phyloP scores from a whole-genome alignment of 768 basidiomycete species.

The Kwoniella heveanensis region DNA sequence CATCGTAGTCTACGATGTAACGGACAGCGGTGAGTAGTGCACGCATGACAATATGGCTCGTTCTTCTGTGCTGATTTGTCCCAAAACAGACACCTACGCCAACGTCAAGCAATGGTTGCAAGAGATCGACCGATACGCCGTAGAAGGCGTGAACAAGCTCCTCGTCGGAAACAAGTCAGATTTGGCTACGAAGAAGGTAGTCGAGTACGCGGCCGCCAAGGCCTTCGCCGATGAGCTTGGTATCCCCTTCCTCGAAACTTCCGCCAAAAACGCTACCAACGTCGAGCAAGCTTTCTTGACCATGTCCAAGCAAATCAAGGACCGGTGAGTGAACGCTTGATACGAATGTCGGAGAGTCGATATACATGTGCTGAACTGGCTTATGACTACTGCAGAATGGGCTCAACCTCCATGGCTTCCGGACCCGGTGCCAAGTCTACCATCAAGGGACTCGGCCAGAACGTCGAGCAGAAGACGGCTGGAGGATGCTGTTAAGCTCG shows the following conservation, averaged over 20 bases:
- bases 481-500: slow-evolving; percentile 53
- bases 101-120: slow-evolving; percentile 96
- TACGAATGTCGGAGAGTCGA: too few species aligned
- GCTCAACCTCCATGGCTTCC: slow-evolving; percentile 52
- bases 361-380: too few species aligned
- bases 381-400: slow-evolving; percentile 48
- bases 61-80: neutral
- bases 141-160: slow-evolving; percentile 98
- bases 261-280: slow-evolving; percentile 93
- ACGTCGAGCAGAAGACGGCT: slow-evolving; percentile 54
- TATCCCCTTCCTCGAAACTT: slow-evolving; percentile 96
- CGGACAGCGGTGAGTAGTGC: slow-evolving; percentile 43
- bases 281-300: slow-evolving; percentile 99
- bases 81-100: slow-evolving; percentile 33
- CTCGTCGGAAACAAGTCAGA: slow-evolving; percentile 98
- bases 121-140: slow-evolving; percentile 98
- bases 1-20: slow-evolving; percentile 59
- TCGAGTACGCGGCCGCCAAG: slow-evolving; percentile 54
- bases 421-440: slow-evolving; percentile 54
- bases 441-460: slow-evolving; percentile 53
- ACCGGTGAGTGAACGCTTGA: slow-evolving; percentile 48
- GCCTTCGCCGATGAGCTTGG: slow-evolving; percentile 91
- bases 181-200: slow-evolving; percentile 84
- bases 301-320: slow-evolving; percentile 73
- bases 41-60: neutral